Evolutionary conservation across 2,329 filamentous ascomycete genomes (phyloP).

Genomic region (Cercospora sojina): DNA sequence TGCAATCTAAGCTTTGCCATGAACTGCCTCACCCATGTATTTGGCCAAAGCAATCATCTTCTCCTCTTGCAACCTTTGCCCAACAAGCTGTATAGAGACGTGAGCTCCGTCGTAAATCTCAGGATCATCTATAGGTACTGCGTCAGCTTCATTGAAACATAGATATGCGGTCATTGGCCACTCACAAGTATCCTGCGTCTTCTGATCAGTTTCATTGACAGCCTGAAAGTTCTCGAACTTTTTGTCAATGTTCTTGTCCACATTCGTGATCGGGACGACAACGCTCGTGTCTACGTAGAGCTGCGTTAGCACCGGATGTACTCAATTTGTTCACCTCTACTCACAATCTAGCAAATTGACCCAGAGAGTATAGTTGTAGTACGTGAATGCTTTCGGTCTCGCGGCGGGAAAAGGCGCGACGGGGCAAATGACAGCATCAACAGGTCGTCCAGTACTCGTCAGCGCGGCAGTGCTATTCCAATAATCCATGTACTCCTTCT

Average conservation of each 20-base stretch:
- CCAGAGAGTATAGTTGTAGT: constrained; percentile 47
- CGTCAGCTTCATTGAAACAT: constrained; percentile 15
- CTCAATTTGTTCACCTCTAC: neutral
- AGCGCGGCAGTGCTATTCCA: constrained; percentile 57
- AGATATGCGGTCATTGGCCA: neutral
- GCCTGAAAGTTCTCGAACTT: constrained; percentile 39
- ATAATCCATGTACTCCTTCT: constrained; percentile 62
- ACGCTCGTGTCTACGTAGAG: constrained; percentile 45
- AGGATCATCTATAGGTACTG: constrained; percentile 34
- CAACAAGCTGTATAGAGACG: constrained; percentile 40
- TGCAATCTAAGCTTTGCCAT: constrained; percentile 2
- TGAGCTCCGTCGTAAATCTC: constrained; percentile 41
- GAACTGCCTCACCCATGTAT: constrained; percentile 32
- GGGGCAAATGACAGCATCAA: constrained; percentile 57
- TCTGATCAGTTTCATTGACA: constrained; percentile 43
- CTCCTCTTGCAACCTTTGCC: constrained; percentile 40
- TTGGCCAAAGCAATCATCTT: constrained; percentile 42
- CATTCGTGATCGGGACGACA: constrained; percentile 56
- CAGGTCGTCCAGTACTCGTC: constrained; percentile 49
- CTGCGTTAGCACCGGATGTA: neutral
- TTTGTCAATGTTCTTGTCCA: constrained; percentile 52
- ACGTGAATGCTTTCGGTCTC: constrained; percentile 49
- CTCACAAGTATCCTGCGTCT: constrained; percentile 46
- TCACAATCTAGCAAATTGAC: constrained; percentile 57
- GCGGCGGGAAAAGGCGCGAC: constrained; percentile 52